Evolutionary conservation across 192 early-diverging fungal species (phyloP).

Genomic region (Mortierella alpina): DNA sequence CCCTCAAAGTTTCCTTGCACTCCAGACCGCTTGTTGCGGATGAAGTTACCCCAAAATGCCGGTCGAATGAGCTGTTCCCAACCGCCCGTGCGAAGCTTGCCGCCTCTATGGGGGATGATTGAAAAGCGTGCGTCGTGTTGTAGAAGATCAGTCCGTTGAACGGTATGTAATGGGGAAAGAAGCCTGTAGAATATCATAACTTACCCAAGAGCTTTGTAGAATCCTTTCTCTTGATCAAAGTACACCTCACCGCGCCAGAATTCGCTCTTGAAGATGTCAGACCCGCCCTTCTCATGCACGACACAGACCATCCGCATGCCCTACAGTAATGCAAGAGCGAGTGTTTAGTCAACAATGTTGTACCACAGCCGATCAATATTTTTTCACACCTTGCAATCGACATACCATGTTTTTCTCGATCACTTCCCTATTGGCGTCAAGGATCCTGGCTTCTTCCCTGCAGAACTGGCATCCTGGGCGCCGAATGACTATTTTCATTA

Average conservation of each 20-base stretch:
- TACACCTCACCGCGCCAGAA: conserved; percentile 60
- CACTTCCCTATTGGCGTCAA: conserved; percentile 30
- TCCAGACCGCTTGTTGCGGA: conserved; percentile 38
- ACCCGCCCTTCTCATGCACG: conserved; percentile 56
- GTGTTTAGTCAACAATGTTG: not conserved
- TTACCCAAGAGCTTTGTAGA: conserved; percentile 59
- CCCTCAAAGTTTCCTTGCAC: conserved; percentile 59
- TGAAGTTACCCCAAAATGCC: conserved; percentile 45
- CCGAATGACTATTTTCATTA: conserved; percentile 33
- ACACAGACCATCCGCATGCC: conserved; percentile 61
- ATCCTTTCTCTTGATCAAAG: conserved; percentile 53
- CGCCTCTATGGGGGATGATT: conserved; percentile 25
- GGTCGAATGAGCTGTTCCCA: conserved; percentile 35
- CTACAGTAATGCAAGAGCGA: conserved; percentile 1
- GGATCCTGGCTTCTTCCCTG: conserved; percentile 56
- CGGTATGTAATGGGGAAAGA: not conserved
- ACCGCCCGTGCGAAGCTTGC: conserved; percentile 40
- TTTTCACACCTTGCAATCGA: not conserved
- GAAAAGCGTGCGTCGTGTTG: not conserved
- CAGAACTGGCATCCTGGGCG: conserved; percentile 65
- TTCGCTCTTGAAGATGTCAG: conserved; percentile 53
- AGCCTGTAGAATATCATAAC: not conserved
- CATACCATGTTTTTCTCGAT: conserved; percentile 49
- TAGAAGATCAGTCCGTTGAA: not conserved
- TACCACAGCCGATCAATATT: not conserved